Base-by-base conservation (phyloP, 2,329 filamentous ascomycete genomes). In the Sclerotinia spermophila region DNA sequence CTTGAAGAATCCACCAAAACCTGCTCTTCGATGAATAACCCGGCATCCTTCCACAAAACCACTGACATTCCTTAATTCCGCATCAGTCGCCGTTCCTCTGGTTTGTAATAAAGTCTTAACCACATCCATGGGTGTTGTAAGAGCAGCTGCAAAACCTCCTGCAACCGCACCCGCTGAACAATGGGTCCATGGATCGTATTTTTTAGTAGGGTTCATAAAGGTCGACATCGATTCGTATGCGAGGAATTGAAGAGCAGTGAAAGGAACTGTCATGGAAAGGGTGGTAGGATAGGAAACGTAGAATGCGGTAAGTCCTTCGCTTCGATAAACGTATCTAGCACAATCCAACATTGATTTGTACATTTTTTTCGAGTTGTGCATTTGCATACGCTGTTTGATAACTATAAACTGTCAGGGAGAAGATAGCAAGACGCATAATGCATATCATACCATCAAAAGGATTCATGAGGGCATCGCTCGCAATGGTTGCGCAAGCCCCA, bases 361-460 rank as follows among this genome's bases (percentile, higher is more conserved):
- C 83, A 90, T 89, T 76, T 87, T 88, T 75, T 90, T 89, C n/a
- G 95, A 98, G 78, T 96, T 92, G 80, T 97, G 93, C 72, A 99
- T 92, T 82, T 99, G 96, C 96, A 99, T 99, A 77, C 96, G 92
- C 82, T 99, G 96, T 83, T 99, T 99, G 84, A 99, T 97, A 73
- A 99, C 96, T 97, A 78, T 42, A 53, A 19, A 56, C 53, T 69
- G 64, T 79, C 60, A 79, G 74, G 45, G 27, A 61, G 15, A 27
- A 27, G 6, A 24, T 21, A 11, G 6, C 30, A 21, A 62, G 33
- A 40, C 55, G 8, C 24, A 11, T 45, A 1, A 40, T 27, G n/a
- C 24, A 27, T 40, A 45, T 35, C 55, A 55, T 86, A 97, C 94
- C 94, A 83, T 99, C 96, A 80, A 99, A 99, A 33, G 96, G 96